These are phyloP conservation scores for Phytopythium oedochilum DNA, from an alignment of 352 stramenopile species.

Conservation along the genomic window DNA sequence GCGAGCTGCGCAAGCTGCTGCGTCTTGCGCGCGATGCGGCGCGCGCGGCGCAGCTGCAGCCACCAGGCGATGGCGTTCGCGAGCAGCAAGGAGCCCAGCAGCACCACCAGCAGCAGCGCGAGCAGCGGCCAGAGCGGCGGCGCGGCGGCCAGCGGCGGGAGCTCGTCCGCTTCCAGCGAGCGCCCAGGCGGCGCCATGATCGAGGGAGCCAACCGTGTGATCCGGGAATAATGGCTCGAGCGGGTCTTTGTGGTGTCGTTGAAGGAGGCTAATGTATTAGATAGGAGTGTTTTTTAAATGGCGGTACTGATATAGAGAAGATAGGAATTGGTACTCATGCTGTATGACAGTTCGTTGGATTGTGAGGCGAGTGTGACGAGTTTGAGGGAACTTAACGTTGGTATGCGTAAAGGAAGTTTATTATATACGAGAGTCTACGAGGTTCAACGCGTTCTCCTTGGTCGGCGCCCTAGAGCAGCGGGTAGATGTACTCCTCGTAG, in stretches of 20 bases:
- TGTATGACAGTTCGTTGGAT: too few relatives aligned
- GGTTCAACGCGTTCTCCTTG: not conserved
- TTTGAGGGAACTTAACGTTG: too few relatives aligned
- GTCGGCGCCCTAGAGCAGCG: constrained; percentile 1
- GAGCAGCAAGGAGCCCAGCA: constrained; percentile 45
- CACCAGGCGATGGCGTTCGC: constrained; percentile 65
- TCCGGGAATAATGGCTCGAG: too few relatives aligned
- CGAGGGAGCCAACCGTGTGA: too few relatives aligned
- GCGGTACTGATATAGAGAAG: too few relatives aligned
- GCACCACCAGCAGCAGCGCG: constrained; percentile 24
- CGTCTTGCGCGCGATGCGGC: constrained; percentile 61
- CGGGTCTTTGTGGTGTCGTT: constrained; percentile 2
- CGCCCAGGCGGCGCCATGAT: not conserved
- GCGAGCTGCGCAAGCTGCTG: constrained; percentile 19
- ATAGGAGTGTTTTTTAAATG: too few relatives aligned
- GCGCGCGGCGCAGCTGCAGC: constrained; percentile 54
- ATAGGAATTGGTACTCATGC: too few relatives aligned
- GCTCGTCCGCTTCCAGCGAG: not conserved
- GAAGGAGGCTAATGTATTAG: too few relatives aligned
- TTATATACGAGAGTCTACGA: too few relatives aligned
- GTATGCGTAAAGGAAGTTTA: too few relatives aligned
- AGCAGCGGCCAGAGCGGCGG: constrained; percentile 17
- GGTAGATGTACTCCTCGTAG: constrained; percentile 11
- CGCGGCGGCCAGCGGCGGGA: not conserved
- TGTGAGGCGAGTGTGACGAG: too few relatives aligned